Base-by-base conservation (phyloP, 2,329 filamentous ascomycete genomes). In the Fusarium nelsonii region DNA sequence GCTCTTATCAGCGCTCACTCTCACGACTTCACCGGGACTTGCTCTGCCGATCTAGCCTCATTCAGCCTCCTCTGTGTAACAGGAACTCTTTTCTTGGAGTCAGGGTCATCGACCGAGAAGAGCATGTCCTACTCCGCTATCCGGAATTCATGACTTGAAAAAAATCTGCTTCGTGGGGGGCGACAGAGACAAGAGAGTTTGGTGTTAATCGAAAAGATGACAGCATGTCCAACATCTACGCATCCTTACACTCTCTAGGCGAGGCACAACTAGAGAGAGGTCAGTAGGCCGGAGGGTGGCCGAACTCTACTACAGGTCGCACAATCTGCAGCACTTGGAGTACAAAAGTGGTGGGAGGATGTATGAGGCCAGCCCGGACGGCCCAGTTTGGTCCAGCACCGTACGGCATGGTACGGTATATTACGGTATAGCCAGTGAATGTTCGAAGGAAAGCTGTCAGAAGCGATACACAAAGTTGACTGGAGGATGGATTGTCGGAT, bases 281-380 rank as follows among this genome's bases (percentile, higher is more conserved):
- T 14, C 26, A 44, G 32, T n/a, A 49, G 40, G 44, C 52, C 44
- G 53, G 30, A 48, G 11, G 10, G 36, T 37, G 52, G 7, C 44
- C 53, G 36, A 18, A 45, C 43, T 36, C 18, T 36, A 40, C 34
- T 18, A 45, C 51, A 63, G 65, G 58, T 61, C 65, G 59, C 55
- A 46, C 69, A 60, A 68, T 65, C 58, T 65, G 40, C 59, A 48
- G 59, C 26, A 48, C 62, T 65, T 16, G 30, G 58, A 48, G 68
- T 33, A 28, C 18, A 28, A 40, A 36, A 23, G 33, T 20, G 36
- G n/a, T 43, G 49, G 60, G 51, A 33, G 43, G 37, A 39, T 30
- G 46, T 20, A 33, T 46, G 32, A 64, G 23, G 52, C 40, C 52
- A 46, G 34, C 9, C 40, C 51, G 39, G 30, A 20, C 23, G 23